These are phyloP conservation scores for Fusarium tricinctum DNA, from an alignment of 2,329 filamentous ascomycete genomes.

Conservation along the genomic window DNA sequence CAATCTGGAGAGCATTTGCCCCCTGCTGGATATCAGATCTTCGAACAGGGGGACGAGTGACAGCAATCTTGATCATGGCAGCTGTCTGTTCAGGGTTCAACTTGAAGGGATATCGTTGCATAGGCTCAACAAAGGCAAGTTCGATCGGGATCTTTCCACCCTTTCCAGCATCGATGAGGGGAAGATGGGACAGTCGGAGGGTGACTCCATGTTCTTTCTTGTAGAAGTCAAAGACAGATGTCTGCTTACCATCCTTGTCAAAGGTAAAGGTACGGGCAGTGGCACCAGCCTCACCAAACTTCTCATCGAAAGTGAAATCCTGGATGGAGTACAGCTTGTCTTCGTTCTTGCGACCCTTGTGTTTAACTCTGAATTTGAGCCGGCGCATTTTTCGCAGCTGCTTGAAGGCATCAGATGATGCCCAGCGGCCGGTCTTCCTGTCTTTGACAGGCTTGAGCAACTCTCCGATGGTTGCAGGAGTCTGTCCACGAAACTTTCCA, in stretches of 20 bases:
- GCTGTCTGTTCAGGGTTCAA: conserved; percentile 75
- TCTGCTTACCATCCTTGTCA: conserved; percentile 60
- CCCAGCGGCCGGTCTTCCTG: conserved; percentile 42
- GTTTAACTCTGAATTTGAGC: conserved; percentile 69
- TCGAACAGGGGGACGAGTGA: conserved; percentile 80
- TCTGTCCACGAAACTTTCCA: conserved; percentile 46
- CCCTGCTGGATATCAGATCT: conserved; percentile 70
- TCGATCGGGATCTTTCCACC: conserved; percentile 73
- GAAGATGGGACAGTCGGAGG: conserved; percentile 64
- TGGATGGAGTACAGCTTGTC: conserved; percentile 67
- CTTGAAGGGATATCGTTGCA: conserved; percentile 75
- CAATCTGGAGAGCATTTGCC: conserved; percentile 72
- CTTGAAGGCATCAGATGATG: conserved; percentile 66
- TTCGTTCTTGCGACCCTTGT: conserved; percentile 61
- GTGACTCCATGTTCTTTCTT: conserved; percentile 65
- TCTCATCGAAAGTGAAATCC: conserved; percentile 63
- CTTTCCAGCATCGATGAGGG: conserved; percentile 70
- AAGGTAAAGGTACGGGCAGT: conserved; percentile 70
- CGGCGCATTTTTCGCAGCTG: conserved; percentile 67
- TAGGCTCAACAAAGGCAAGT: conserved; percentile 64
- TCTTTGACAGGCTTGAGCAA: conserved; percentile 55
- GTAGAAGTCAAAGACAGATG: conserved; percentile 69
- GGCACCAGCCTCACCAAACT: conserved; percentile 61
- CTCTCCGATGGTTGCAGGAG: conserved; percentile 48
- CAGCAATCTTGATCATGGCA: conserved; percentile 93